Evolutionary conservation across 495 filamentous ascomycete genomes (phyloP).

Genomic region (Collariella sp.): DNA sequence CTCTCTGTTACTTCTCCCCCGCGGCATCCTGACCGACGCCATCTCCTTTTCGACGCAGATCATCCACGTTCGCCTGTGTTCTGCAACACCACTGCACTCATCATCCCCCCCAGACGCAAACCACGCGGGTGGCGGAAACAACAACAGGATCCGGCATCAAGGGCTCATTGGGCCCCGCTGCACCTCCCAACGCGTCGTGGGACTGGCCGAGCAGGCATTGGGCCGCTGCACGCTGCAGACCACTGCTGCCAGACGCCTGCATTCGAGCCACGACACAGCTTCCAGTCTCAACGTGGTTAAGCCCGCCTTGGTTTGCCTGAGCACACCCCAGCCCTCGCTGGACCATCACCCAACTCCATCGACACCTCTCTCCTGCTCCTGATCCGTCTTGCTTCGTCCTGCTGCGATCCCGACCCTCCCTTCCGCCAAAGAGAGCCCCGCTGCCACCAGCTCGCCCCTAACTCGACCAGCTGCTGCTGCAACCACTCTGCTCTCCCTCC

Average conservation of each 20-base stretch:
- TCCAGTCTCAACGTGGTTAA: constrained; percentile 33
- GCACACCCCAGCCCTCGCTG: constrained; percentile 15
- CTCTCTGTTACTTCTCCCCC: neutral
- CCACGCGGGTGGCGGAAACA: constrained; percentile 13
- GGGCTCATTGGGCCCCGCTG: constrained; percentile 25
- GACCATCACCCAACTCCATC: constrained; percentile 17
- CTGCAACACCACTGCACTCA: constrained; percentile 1
- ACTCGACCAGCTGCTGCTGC: constrained; percentile 13
- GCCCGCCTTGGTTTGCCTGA: constrained; percentile 24
- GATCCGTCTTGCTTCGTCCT: constrained; percentile 14
- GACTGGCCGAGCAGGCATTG: constrained; percentile 38
- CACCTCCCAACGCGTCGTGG: constrained; percentile 25
- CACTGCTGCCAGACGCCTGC: constrained; percentile 42
- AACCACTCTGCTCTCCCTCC: constrained; percentile 1
- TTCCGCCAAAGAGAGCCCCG: constrained; percentile 27
- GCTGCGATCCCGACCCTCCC: constrained; percentile 12
- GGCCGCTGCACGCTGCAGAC: constrained; percentile 46
- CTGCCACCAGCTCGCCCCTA: constrained; percentile 7
- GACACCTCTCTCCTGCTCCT: constrained; percentile 8
- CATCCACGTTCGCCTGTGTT: constrained; percentile 15
- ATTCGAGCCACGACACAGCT: constrained; percentile 54
- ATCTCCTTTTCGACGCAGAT: constrained; percentile 12
- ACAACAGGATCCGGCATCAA: constrained; percentile 9
- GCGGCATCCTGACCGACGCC: neutral
- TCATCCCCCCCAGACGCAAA: neutral